Conservation (phyloP, 139 green algal species). For the Chlamydomonas eustigma region DNA sequence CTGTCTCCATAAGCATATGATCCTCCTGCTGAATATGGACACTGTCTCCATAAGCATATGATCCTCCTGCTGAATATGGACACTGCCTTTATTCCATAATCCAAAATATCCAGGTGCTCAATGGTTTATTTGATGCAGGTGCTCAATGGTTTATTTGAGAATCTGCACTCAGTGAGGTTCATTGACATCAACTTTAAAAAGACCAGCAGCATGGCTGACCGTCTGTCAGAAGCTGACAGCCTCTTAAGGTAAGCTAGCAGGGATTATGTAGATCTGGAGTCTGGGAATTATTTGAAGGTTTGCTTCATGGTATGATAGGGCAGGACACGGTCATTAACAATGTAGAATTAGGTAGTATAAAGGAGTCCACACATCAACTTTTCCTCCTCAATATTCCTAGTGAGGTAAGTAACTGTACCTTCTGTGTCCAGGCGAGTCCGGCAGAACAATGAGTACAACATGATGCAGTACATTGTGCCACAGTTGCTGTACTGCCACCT, state of each 20-base stretch:
- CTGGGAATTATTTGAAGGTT: too few relatives aligned
- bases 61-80: too few relatives aligned
- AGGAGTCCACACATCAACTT: too few relatives aligned
- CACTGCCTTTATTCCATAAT: too few relatives aligned
- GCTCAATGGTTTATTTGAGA: conserved; percentile 60
- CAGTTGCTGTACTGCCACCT: conserved; percentile 29
- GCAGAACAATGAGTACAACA: conserved; percentile 34
- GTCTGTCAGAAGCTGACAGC: conserved; percentile 54
- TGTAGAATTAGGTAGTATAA: too few relatives aligned
- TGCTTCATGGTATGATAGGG: too few relatives aligned
- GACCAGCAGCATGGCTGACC: conserved; percentile 34
- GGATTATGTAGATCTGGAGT: background rate
- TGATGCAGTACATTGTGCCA: conserved; percentile 58
- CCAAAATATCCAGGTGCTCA: too few relatives aligned
- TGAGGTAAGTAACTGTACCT: too few relatives aligned
- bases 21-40: too few relatives aligned
- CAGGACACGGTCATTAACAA: background rate
- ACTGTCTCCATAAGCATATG: too few relatives aligned
- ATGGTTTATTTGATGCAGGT: conserved; percentile 22
- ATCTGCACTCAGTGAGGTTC: conserved; percentile 53
- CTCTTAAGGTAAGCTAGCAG: conserved; percentile 33
- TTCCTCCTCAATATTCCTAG: too few relatives aligned
- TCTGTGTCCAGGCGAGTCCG: background rate
- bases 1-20: too few relatives aligned
- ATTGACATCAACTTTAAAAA: conserved; percentile 63